Evolutionary conservation across 1,284 basidiomycete species (phyloP), one percentile per base, ranked within the genome.

Genomic region (Cutaneotrichosporon cyanovorans): DNA sequence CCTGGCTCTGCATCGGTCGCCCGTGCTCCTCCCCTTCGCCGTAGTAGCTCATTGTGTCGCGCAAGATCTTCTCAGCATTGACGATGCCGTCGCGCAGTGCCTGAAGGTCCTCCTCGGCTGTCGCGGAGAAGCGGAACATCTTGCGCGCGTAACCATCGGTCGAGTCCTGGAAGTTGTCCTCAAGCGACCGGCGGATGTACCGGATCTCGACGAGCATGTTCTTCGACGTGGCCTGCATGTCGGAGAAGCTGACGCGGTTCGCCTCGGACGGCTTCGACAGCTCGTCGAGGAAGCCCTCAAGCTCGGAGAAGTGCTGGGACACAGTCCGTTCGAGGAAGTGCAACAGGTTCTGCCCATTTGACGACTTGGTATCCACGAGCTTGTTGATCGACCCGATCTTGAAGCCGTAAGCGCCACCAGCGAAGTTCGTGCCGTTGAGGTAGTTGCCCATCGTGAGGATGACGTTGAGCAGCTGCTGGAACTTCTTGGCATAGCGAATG

Each of bases 361-460:
- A 78, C 3, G 92, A 95, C 72, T 98, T 98, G 3, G 93, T 98
- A 63, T 98, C 95, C 35, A 97, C 93, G 42, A 98, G 78, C 87
- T 92, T 92, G 75, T 98, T 98, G 74, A 98, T 95, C 69, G 90
- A 95, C 71, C 87, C 90, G 51, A 97, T 84, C 63, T 87, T 84
- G 80, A 98, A 98, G 46, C 93, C 93, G 62, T 90, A 95, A 0
- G 95, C 95, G 22, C 92, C 93, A 52, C 93, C 93, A 67, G 96
- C 96, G 61, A 91, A 81, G 53, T 92, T 91, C 35, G 89, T 87
- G 20, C 91, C 90, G 66, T 98, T 98, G 82, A 98, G 90, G 68
- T 90, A 98, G 69, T 98, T 98, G 52, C 93, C 93, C 63, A 98
- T 82, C 59, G 95, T 79, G 11, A 98, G 80, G 56, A 98, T 93